Percentiles rank a stretch among this genome's conserved stretches.
Evolutionary conservation across 768 basidiomycete species (phyloP).

Genomic region (Lyophyllum atratum): DNA sequence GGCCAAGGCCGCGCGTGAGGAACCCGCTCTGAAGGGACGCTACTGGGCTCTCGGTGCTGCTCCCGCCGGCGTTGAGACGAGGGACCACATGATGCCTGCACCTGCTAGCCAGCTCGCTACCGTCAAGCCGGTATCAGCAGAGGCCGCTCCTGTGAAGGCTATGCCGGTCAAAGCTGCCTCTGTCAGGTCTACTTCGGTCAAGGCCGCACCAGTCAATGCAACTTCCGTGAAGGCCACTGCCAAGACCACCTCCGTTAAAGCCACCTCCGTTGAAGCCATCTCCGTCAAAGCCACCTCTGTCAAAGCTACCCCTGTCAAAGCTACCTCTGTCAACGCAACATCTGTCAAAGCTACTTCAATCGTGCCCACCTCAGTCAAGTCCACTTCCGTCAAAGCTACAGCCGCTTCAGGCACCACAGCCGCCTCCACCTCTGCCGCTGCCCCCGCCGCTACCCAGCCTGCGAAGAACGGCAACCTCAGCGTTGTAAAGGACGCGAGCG

Average conservation of each 20-base stretch:
- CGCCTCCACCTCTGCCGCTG: not conserved
- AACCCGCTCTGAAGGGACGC: slow-evolving; percentile 1
- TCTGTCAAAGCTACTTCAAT: slow-evolving; percentile 1
- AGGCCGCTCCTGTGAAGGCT: not conserved
- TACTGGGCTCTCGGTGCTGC: not conserved
- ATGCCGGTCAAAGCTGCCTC: not conserved
- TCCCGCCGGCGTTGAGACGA: not conserved
- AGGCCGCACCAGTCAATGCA: not conserved
- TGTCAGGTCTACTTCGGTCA: not conserved
- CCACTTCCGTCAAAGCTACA: not conserved
- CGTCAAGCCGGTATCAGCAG: not conserved
- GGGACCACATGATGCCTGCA: not conserved
- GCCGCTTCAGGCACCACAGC: not conserved
- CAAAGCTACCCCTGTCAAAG: not conserved
- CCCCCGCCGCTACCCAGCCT: not conserved
- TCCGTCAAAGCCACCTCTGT: not conserved
- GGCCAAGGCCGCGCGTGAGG: slow-evolving; percentile 6
- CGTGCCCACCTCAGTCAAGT: not conserved
- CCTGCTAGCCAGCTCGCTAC: not conserved
- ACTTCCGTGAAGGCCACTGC: not conserved
- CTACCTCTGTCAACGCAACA: not conserved
- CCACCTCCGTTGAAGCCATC: not conserved
- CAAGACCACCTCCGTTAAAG: not conserved
- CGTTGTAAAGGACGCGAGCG: slow-evolving; percentile 10
- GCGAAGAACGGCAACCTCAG: slow-evolving; percentile 2